Percentiles rank a stretch among this genome's conserved stretches.
Evolutionary conservation across 306 rosid genomes (phyloP).

Genomic region (Sindora glabra): DNA sequence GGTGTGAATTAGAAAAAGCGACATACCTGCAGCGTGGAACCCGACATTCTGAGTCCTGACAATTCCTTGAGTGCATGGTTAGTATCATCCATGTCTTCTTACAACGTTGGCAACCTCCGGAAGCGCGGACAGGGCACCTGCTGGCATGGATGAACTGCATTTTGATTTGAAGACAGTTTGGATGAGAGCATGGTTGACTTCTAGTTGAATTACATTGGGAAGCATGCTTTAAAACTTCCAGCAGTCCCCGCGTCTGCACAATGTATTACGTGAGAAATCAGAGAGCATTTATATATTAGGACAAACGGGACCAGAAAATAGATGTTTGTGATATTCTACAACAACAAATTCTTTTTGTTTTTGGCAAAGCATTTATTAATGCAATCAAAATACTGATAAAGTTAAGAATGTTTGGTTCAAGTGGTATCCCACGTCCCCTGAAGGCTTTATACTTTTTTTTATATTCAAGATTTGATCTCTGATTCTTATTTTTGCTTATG

Average conservation of each 20-base stretch:
- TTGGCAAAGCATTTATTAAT: too few relatives aligned
- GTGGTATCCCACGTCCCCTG: too few relatives aligned
- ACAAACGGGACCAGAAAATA: not conserved
- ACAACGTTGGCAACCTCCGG: constrained; percentile 34
- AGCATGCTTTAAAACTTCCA: constrained; percentile 24
- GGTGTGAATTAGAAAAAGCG: not conserved
- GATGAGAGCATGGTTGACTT: constrained; percentile 27
- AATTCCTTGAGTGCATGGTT: constrained; percentile 17
- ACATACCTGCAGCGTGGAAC: constrained; percentile 39
- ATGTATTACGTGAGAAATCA: not conserved
- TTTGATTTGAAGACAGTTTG: constrained; percentile 25
- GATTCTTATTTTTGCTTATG: too few relatives aligned
- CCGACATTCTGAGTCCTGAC: constrained; percentile 26
- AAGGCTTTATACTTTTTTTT: too few relatives aligned
- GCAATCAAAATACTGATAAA: too few relatives aligned
- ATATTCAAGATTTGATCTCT: too few relatives aligned
- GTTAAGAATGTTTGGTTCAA: too few relatives aligned
- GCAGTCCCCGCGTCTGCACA: constrained; percentile 16
- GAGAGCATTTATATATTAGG: not conserved
- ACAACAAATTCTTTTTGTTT: too few relatives aligned
- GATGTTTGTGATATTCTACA: not conserved
- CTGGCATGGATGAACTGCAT: constrained; percentile 30
- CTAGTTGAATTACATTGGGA: constrained; percentile 10
- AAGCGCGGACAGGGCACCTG: constrained; percentile 15
- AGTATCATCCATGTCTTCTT: constrained; percentile 21